Evolutionary conservation across 2,329 filamentous ascomycete genomes (phyloP).

Genomic region (Incumbomyces delicatus): DNA sequence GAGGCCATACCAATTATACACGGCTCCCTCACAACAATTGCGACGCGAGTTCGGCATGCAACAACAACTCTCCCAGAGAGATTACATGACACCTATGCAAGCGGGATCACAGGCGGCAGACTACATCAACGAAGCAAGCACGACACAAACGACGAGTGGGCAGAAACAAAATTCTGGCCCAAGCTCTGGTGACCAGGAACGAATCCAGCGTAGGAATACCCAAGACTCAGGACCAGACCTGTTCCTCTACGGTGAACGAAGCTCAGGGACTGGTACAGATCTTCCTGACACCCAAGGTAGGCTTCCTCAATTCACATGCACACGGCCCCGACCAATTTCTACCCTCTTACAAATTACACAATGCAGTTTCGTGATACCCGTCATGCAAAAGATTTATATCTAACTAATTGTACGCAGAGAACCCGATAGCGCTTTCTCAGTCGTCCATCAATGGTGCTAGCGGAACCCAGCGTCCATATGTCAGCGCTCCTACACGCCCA

Average conservation of each 20-base stretch:
- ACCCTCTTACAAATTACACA: background rate
- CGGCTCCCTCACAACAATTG: conserved; percentile 37
- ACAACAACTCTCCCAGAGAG: conserved; percentile 37
- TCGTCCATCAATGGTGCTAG: background rate
- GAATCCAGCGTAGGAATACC: conserved; percentile 48
- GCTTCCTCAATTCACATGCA: background rate
- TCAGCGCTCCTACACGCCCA: background rate
- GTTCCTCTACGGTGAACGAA: conserved; percentile 37
- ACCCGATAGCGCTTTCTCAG: background rate
- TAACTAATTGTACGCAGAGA: background rate
- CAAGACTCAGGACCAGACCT: conserved; percentile 55
- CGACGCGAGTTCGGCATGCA: conserved; percentile 37
- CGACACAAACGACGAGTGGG: conserved; percentile 71
- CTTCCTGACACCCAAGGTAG: conserved; percentile 48
- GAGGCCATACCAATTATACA: conserved; percentile 35
- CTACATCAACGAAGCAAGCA: conserved; percentile 79
- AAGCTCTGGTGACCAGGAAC: conserved; percentile 47
- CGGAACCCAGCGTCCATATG: background rate
- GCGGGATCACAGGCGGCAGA: conserved; percentile 49
- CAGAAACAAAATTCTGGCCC: conserved; percentile 65
- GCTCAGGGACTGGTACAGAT: conserved; percentile 47
- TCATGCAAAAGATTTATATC: background rate
- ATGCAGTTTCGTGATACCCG: background rate
- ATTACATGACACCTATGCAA: conserved; percentile 48
- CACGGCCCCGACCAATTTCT: background rate